These are phyloP conservation scores for Penicillium longicatenatum DNA, from an alignment of 495 filamentous ascomycete genomes.

Conservation along the genomic window DNA sequence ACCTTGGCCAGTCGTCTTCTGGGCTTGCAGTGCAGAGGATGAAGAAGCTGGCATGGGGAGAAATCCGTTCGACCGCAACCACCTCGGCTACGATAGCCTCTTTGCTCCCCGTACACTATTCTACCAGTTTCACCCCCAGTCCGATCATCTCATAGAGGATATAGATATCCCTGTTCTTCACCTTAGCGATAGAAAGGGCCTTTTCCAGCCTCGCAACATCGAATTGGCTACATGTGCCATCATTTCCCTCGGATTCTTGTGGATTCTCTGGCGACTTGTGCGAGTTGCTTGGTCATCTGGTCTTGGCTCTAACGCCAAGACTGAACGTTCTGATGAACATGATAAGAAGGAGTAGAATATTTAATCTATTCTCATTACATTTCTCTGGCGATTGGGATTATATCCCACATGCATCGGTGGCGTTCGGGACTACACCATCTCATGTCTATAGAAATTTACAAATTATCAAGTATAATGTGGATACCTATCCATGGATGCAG, in stretches of 20 bases:
- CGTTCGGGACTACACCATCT: not conserved
- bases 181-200: conserved; percentile 37
- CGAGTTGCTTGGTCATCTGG: conserved; percentile 38
- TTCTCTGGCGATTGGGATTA: not conserved
- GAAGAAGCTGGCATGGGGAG: conserved; percentile 68
- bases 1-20: conserved; percentile 84
- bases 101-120: conserved; percentile 83
- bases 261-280: conserved; percentile 69
- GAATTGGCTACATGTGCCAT: conserved; percentile 69
- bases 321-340: conserved; percentile 5
- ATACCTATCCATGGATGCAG: too few species aligned
- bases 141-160: conserved; percentile 54
- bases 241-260: conserved; percentile 71
- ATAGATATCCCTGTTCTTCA: conserved; percentile 75
- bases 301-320: conserved; percentile 6
- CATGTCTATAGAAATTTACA: not conserved
- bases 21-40: conserved; percentile 81
- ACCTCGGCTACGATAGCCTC: conserved; percentile 84
- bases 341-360: conserved; percentile 27
- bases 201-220: conserved; percentile 58
- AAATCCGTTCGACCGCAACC: conserved; percentile 83
- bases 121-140: conserved; percentile 72
- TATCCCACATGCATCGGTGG: not conserved
- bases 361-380: not conserved
- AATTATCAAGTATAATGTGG: not conserved